Evolutionary conservation across 176 grass and related monocot genomes (phyloP), one percentile per base, ranked within the genome.

Genomic region (Thalia dealbata): DNA sequence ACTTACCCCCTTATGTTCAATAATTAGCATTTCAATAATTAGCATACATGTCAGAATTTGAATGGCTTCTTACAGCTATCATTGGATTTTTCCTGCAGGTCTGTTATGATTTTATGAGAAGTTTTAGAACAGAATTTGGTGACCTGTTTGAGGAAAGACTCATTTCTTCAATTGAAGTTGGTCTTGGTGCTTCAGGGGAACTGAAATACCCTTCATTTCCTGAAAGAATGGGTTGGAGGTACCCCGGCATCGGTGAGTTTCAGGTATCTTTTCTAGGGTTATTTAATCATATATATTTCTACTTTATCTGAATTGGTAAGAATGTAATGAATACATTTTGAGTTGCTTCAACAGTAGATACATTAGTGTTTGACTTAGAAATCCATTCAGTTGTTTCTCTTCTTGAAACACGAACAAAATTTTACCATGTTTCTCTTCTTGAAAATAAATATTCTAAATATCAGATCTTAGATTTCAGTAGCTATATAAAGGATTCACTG

Each of bases 31-130:
- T 62, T 14, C n/a, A 62, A 26, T 26, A 23, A 19, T 44, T 69
- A 69, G 26, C 22, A 69, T 22, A 69, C 66, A 22, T 32, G 27
- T 24, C 15, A 18, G 21, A 44, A 14, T 69, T 46, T 41, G 32
- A 44, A n/a, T 69, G 2, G 2, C 7, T 44, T 32, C 1, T 66
- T 61, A 41, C 0, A 24, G 32, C n/a, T 19, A 29, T 42, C 7
- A 55, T 21, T 22, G 18, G 7, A 3, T 68, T 22, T n/a, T 10
- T 21, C 15, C 30, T 61, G 38, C 86, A 92, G 92, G 84, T 90
- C 38, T 90, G 82, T 83, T 96, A 92, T 90, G 92, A 96, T 86
- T 96, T 96, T 61, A 96, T 92, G 92, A 92, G 92, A 87, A 96
- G 87, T 79, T 92, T 96, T 64, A 84, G 84, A 67, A 90, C 83